These are phyloP conservation scores for Saturnispora halmiae DNA, from an alignment of 805 yeast genomes.

Conservation along the genomic window DNA sequence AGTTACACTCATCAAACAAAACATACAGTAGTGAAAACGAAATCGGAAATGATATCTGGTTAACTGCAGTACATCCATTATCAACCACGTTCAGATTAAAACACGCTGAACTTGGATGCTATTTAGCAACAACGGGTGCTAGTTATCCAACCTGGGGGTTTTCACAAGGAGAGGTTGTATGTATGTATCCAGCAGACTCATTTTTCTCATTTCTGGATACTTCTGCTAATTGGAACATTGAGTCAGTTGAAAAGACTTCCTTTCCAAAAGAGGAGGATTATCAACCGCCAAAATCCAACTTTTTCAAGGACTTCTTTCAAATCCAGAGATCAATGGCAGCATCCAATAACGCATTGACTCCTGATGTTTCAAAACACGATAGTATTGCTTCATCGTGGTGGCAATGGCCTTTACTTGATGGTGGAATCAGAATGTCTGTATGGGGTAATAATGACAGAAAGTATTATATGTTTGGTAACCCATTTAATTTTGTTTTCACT, in stretches of 20 bases:
- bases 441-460: constrained; percentile 51
- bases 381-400: constrained; percentile 67
- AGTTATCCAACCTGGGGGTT: constrained; percentile 95
- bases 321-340: constrained; percentile 77
- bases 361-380: constrained; percentile 64
- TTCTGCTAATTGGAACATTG: constrained; percentile 75
- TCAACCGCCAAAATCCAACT: constrained; percentile 41
- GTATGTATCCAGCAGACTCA: constrained; percentile 38
- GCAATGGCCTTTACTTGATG: constrained; percentile 71
- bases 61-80: constrained; percentile 58
- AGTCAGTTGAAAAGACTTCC: constrained; percentile 50
- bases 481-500: constrained; percentile 26
- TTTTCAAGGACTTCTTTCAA: constrained; percentile 61
- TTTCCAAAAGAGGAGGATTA: constrained; percentile 30
- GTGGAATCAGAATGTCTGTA: constrained; percentile 69
- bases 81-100: constrained; percentile 74
- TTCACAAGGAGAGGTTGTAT: constrained; percentile 84
- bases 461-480: constrained; percentile 52
- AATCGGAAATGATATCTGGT: constrained; percentile 34
- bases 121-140: constrained; percentile 74
- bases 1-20: constrained; percentile 28
- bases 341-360: constrained; percentile 71
- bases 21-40: constrained; percentile 23
- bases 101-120: constrained; percentile 65
- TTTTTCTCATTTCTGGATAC: constrained; percentile 34